phyloP scores from a whole-genome alignment of 2,329 filamentous ascomycete species.

The Nannizziopsis barbatae region DNA sequence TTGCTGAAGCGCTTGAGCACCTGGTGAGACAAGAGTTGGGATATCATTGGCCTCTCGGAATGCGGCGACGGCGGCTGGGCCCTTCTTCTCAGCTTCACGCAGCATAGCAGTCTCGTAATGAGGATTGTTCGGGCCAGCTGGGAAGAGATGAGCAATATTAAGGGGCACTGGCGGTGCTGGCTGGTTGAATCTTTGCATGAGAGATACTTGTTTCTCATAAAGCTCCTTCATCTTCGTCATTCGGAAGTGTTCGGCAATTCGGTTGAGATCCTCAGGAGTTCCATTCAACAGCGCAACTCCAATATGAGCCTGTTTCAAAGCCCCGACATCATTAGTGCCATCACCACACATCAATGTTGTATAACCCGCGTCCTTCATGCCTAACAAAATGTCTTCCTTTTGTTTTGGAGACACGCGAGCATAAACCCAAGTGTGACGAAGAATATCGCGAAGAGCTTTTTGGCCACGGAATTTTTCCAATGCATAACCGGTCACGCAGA shows the following conservation, averaged over 20 bases:
- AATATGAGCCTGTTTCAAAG: conserved; percentile 94
- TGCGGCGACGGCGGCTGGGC: conserved; percentile 46
- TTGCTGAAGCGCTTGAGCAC: conserved; percentile 49
- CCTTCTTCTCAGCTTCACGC: conserved; percentile 71
- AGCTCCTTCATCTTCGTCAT: conserved; percentile 98
- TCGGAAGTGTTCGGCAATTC: conserved; percentile 84
- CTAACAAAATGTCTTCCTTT: conserved; percentile 96
- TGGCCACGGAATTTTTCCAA: conserved; percentile 79
- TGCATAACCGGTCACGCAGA: conserved; percentile 93
- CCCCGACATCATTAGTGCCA: conserved; percentile 95
- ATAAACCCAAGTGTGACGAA: conserved; percentile 93
- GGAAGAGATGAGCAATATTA: conserved; percentile 86
- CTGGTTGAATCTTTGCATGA: conserved; percentile 95
- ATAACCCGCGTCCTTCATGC: conserved; percentile 91
- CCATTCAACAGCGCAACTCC: conserved; percentile 94
- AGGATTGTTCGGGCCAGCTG: conserved; percentile 82
- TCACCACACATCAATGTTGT: conserved; percentile 98
- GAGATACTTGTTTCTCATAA: conserved; percentile 84
- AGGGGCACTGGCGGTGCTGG: conserved; percentile 82
- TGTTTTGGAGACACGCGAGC: conserved; percentile 97
- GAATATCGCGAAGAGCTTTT: conserved; percentile 60
- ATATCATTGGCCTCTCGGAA: conserved; percentile 43
- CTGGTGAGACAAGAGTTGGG: conserved; percentile 57
- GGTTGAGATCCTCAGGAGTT: conserved; percentile 77
- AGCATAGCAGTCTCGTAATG: conserved; percentile 87